Conservation (phyloP, 352 stramenopile species). For the Globisporangium iwayamae region DNA sequence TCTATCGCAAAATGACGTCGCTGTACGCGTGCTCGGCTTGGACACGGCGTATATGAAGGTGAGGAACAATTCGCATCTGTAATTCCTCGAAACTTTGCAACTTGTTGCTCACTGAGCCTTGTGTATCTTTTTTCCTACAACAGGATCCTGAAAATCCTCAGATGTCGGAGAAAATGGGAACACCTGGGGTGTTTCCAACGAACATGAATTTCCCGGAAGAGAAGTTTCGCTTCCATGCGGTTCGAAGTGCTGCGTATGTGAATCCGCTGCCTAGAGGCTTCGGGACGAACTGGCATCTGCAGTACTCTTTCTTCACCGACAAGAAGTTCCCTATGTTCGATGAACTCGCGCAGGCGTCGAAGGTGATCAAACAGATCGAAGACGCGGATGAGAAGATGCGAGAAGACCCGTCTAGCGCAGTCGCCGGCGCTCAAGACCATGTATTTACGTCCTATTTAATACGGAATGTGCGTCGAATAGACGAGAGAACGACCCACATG, state of each 20-base stretch:
- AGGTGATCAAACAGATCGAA: slow-evolving; percentile 43
- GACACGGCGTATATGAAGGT: slow-evolving; percentile 78
- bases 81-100: background rate
- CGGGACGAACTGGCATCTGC: slow-evolving; percentile 74
- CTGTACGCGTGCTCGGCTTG: slow-evolving; percentile 57
- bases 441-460: slow-evolving; percentile 82
- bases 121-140: background rate
- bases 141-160: slow-evolving; percentile 67
- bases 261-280: slow-evolving; percentile 74
- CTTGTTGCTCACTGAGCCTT: background rate
- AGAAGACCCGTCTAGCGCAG: background rate
- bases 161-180: slow-evolving; percentile 64
- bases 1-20: slow-evolving; percentile 45
- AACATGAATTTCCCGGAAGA: slow-evolving; percentile 75
- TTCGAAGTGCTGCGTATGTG: slow-evolving; percentile 73
- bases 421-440: slow-evolving; percentile 26
- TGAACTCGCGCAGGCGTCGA: slow-evolving; percentile 42
- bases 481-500: slow-evolving; percentile 70
- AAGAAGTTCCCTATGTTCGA: slow-evolving; percentile 77
- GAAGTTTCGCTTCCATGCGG: slow-evolving; percentile 73
- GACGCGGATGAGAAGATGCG: slow-evolving; percentile 9
- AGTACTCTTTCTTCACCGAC: slow-evolving; percentile 84
- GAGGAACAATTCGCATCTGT: background rate
- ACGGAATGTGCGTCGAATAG: slow-evolving; percentile 72
- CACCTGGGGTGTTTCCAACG: slow-evolving; percentile 72